Conservation (phyloP, 2,329 filamentous ascomycete genomes). For the Sclerotinia trifoliorum region DNA sequence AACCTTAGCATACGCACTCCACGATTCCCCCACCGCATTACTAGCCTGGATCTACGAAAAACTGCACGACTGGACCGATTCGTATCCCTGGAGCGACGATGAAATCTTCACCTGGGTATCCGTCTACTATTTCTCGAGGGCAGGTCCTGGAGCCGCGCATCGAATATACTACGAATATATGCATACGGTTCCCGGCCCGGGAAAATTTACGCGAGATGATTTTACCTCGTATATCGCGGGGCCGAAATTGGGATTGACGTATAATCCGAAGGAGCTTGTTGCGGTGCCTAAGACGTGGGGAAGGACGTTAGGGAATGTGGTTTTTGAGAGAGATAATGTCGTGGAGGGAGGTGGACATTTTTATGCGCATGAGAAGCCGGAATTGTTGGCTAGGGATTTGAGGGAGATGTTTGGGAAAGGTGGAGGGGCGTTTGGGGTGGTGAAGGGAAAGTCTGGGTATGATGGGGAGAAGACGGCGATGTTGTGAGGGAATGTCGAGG, state of each 20-base stretch:
- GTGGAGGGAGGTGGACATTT: constrained; percentile 52
- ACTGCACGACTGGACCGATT: constrained; percentile 71
- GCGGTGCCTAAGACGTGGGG: constrained; percentile 56
- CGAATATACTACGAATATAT: constrained; percentile 70
- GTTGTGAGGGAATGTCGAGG: constrained; percentile 21
- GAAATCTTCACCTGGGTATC: constrained; percentile 74
- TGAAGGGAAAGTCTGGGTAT: constrained; percentile 36
- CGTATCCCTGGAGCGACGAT: constrained; percentile 71
- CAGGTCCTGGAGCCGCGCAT: constrained; percentile 64
- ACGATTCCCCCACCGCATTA: constrained; percentile 67
- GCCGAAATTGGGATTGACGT: constrained; percentile 46
- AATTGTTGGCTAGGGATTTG: constrained; percentile 53
- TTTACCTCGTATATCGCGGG: constrained; percentile 26
- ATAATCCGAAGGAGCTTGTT: constrained; percentile 59
- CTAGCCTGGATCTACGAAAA: constrained; percentile 83
- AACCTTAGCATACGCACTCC: constrained; percentile 69
- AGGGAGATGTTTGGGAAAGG: constrained; percentile 56
- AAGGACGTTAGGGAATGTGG: constrained; percentile 58
- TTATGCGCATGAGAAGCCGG: constrained; percentile 57
- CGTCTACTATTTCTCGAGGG: constrained; percentile 69
- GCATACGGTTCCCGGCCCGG: constrained; percentile 42
- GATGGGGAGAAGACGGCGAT: constrained; percentile 27
- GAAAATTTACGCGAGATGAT: constrained; percentile 36
- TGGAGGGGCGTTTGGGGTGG: constrained; percentile 45
- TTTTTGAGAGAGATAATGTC: constrained; percentile 48